These are phyloP conservation scores for Madurella mycetomatis DNA, from an alignment of 2,329 filamentous ascomycete species.

Conservation along the genomic window DNA sequence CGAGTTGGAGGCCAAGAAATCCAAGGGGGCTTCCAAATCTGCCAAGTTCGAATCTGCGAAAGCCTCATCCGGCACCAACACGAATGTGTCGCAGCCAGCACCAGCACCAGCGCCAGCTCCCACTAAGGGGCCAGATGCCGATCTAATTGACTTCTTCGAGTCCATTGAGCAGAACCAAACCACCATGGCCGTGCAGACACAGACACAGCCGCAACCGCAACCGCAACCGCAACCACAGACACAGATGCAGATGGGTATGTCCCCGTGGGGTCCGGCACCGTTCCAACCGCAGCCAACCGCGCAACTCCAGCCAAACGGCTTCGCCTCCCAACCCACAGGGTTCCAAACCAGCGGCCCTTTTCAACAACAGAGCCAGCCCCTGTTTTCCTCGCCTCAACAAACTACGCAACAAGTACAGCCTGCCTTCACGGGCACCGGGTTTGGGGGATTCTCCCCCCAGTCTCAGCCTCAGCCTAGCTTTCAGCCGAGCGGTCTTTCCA, in stretches of 20 bases:
- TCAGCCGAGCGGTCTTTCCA: slow-evolving; percentile 47
- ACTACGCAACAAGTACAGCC: slow-evolving; percentile 42
- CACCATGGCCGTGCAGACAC: slow-evolving; percentile 51
- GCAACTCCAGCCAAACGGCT: slow-evolving; percentile 42
- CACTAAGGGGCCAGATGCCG: slow-evolving; percentile 63
- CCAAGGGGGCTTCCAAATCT: slow-evolving; percentile 35
- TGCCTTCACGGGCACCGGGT: slow-evolving; percentile 66
- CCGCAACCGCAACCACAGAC: slow-evolving; percentile 31
- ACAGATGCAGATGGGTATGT: slow-evolving; percentile 34
- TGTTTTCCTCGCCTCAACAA: slow-evolving; percentile 36
- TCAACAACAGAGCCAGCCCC: slow-evolving; percentile 30
- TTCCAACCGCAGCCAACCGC: slow-evolving; percentile 34
- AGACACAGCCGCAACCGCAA: slow-evolving; percentile 35
- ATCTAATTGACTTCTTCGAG: slow-evolving; percentile 92
- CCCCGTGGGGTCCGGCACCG: slow-evolving; percentile 34
- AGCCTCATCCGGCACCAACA: slow-evolving; percentile 30
- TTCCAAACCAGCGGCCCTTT: slow-evolving; percentile 41
- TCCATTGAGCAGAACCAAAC: slow-evolving; percentile 89
- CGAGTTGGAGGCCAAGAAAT: slow-evolving; percentile 68
- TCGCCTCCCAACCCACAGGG: slow-evolving; percentile 37
- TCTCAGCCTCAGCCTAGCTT: slow-evolving; percentile 61
- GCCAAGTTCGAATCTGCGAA: slow-evolving; percentile 36
- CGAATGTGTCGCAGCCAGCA: slow-evolving; percentile 33
- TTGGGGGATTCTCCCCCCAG: slow-evolving; percentile 75
- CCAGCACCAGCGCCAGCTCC: slow-evolving; percentile 39